These are phyloP conservation scores for Calocera cornea DNA, from an alignment of 768 basidiomycete genomes.

Conservation along the genomic window DNA sequence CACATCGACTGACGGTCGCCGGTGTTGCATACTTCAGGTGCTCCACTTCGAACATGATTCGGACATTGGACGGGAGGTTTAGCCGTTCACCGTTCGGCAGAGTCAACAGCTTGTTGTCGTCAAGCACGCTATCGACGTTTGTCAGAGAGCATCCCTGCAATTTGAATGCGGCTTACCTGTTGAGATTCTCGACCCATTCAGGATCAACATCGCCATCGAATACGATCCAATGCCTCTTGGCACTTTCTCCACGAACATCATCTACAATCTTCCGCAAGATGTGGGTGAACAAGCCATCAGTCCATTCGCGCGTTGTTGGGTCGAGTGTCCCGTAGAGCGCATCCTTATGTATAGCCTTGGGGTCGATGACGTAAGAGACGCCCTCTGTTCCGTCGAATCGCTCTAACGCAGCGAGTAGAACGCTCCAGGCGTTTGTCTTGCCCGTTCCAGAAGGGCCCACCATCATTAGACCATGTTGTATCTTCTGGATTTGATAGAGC, in stretches of 20 bases:
- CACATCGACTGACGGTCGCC: conserved; percentile 98
- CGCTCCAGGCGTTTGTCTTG: conserved; percentile 95
- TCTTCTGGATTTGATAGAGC: conserved; percentile 97
- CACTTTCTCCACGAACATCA: conserved; percentile 93
- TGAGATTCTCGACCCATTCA: conserved; percentile 99
- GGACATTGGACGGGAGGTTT: conserved; percentile 88
- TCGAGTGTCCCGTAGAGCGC: conserved; percentile 94
- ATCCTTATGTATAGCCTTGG: conserved; percentile 98
- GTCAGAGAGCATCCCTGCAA: background rate
- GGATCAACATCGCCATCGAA: conserved; percentile 99
- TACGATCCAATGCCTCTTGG: conserved; percentile 96
- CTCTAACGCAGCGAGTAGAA: conserved; percentile 79
- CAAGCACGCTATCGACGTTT: conserved; percentile 58
- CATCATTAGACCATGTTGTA: conserved; percentile 99
- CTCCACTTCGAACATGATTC: conserved; percentile 99
- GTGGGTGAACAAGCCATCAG: conserved; percentile 95
- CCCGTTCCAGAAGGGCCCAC: conserved; percentile 95
- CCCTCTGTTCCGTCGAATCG: conserved; percentile 86
- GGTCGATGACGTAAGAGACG: conserved; percentile 91
- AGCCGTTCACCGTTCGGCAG: conserved; percentile 96
- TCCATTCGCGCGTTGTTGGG: conserved; percentile 96
- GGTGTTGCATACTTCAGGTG: conserved; percentile 92
- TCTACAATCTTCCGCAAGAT: conserved; percentile 96
- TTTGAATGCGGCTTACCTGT: conserved; percentile 52
- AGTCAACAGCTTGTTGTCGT: conserved; percentile 95